Evolutionary conservation across 164 flowering plant genomes (phyloP).

Genomic region (Cinnamomum micranthum): DNA sequence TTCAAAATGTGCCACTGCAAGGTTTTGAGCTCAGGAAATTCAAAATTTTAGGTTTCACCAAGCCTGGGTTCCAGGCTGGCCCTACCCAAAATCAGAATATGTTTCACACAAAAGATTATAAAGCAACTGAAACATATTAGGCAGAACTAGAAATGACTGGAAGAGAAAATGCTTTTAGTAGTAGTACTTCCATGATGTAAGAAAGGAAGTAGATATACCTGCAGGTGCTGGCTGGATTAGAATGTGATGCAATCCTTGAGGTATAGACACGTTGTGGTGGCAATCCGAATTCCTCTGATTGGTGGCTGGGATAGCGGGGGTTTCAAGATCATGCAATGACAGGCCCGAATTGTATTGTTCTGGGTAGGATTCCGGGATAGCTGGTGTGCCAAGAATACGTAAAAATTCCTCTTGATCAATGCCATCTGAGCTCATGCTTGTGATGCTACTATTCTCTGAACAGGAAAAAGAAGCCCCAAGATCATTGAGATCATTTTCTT

Average conservation of each 20-base stretch:
- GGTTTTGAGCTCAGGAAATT: too few species aligned
- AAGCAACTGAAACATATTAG: background rate
- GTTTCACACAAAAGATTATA: background rate
- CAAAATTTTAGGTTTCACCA: too few species aligned
- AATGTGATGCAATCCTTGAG: conserved; percentile 15
- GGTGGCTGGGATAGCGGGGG: background rate
- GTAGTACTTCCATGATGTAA: background rate
- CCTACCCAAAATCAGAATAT: background rate
- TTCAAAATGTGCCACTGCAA: too few species aligned
- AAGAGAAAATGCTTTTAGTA: background rate
- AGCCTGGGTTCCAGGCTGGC: too few species aligned
- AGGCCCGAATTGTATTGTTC: too few species aligned
- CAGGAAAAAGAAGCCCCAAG: background rate
- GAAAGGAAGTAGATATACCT: conserved; percentile 25
- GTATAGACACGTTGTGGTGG: conserved; percentile 19
- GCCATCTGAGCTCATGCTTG: background rate
- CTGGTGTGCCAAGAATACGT: background rate
- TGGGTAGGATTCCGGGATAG: background rate
- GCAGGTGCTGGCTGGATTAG: conserved; percentile 25
- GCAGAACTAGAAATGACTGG: background rate
- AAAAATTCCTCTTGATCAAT: background rate
- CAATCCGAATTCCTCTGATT: conserved; percentile 13
- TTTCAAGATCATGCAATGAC: background rate
- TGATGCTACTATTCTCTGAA: background rate
- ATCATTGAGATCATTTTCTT: background rate